Evolutionary conservation across 2,329 filamentous ascomycete species (phyloP), one percentile per base, ranked within the genome.

Genomic region (Amauroascus niger): DNA sequence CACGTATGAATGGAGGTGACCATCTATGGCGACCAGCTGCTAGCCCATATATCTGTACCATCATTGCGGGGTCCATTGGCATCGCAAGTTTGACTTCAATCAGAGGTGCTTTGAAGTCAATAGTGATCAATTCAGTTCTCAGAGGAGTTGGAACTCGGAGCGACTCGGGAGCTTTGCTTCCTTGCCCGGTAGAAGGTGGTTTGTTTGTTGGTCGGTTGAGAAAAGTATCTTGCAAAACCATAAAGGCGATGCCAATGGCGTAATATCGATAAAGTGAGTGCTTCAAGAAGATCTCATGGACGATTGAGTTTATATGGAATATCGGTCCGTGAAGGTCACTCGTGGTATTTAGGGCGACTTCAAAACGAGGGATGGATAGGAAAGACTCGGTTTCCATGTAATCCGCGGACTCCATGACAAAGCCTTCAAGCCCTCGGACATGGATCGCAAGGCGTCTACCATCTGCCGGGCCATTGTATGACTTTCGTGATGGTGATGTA

Each of bases 211-310:
- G 18, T 40, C 8, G 11, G 43, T 46, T 26, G 51, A 53, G 24
- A 50, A 90, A 87, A 0, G 86, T 84, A 63, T 82, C 82, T 52
- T 78, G 78, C 22, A 98, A 68, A 2, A 94, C 87, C 65, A 83
- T 83, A 22, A 79, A 74, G 7, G 91, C 93, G 56, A 97, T 82
- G 0, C 88, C 87, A 24, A 94, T 78, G 0, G 90, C 86, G 65
- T 96, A 98, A 65, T 95, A 90, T 2, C 90, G 84, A 67, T 94
- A 95, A 0, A 98, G 78, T 0, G 94, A 98, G 65, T 97, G 97
- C 49, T 94, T 86, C 6, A 95, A 64, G 57, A 87, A 81, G 1
- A 98, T 71, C 5, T 86, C 88, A 60, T 86, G 85, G 18, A 93
- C 79, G 50, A 86, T 81, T 0, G 88, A 86, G 60, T 94, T 88